Evolutionary conservation across 23 red algal species (phyloP).

Genomic region (Gracilaria domingensis): DNA sequence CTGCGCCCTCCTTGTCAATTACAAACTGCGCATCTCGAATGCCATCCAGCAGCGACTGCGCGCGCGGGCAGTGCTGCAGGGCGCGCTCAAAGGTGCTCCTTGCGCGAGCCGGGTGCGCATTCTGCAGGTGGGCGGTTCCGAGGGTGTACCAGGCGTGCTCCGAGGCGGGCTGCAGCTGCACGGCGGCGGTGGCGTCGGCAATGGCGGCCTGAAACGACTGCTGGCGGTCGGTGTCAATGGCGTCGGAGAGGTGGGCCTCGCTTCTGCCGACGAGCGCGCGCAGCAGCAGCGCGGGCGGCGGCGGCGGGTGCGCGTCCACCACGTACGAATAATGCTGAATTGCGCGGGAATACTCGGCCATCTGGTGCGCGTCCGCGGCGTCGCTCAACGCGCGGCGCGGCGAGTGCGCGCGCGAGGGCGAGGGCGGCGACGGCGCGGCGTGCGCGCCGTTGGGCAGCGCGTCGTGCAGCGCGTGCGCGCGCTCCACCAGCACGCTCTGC

Average conservation of each 20-base stretch:
- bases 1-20: conserved; percentile 47
- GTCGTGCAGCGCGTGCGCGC: background rate
- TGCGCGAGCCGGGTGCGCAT: conserved; percentile 19
- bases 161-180: conserved; percentile 18
- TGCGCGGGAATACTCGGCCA: background rate
- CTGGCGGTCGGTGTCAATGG: conserved; percentile 8
- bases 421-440: background rate
- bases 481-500: background rate
- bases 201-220: conserved; percentile 17
- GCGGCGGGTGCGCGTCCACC: background rate
- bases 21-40: conserved; percentile 35
- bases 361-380: conserved; percentile 23
- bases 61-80: conserved; percentile 14
- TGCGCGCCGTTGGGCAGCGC: background rate
- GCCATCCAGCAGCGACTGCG: conserved; percentile 10
- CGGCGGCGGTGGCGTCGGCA: conserved; percentile 28
- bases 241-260: conserved; percentile 34
- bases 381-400: background rate
- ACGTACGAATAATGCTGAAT: conserved; percentile 28
- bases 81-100: conserved; percentile 24
- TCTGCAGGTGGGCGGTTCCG: conserved; percentile 35
- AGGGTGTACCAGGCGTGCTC: conserved; percentile 46
- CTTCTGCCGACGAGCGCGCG: conserved; percentile 36
- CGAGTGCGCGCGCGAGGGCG: background rate
- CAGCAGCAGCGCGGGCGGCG: conserved; percentile 1